Conservation (phyloP, 2,329 filamentous ascomycete genomes). For the Sporothrix variecibatus region DNA sequence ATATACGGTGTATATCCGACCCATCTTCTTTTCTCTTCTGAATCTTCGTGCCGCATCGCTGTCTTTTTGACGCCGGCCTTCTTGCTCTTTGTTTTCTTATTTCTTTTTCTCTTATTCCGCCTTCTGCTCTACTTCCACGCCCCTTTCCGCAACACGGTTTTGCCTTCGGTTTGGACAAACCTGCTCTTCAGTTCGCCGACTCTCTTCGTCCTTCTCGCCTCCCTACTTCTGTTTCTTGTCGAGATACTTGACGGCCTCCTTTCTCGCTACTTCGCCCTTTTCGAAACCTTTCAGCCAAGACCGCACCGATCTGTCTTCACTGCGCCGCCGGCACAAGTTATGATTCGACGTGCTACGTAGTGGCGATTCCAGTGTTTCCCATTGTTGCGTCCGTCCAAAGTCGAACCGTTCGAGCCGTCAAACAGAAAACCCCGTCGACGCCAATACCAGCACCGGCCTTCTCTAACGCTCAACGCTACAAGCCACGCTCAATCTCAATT, state of each 20-base stretch:
- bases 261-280: background rate
- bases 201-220: background rate
- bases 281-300: background rate
- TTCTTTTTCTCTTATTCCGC: background rate
- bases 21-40: background rate
- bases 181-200: constrained; percentile 6
- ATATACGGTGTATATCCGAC: constrained; percentile 13
- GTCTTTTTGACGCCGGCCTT: background rate
- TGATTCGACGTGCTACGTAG: constrained; percentile 29
- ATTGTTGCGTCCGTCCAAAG: background rate
- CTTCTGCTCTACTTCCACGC: background rate
- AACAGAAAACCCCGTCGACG: background rate
- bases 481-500: background rate
- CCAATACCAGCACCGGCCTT: background rate
- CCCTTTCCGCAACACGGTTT: background rate
- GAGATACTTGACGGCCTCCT: background rate
- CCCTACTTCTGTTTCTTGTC: background rate
- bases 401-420: background rate
- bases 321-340: constrained; percentile 17
- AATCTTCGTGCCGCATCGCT: background rate
- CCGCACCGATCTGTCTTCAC: background rate
- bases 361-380: constrained; percentile 24
- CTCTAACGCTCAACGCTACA: constrained; percentile 12
- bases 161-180: background rate
- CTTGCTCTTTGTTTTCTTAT: background rate